Evolutionary conservation across 139 green algal genomes (phyloP), one percentile per base, ranked within the genome.

Genomic region (Penium margaritaceum): DNA sequence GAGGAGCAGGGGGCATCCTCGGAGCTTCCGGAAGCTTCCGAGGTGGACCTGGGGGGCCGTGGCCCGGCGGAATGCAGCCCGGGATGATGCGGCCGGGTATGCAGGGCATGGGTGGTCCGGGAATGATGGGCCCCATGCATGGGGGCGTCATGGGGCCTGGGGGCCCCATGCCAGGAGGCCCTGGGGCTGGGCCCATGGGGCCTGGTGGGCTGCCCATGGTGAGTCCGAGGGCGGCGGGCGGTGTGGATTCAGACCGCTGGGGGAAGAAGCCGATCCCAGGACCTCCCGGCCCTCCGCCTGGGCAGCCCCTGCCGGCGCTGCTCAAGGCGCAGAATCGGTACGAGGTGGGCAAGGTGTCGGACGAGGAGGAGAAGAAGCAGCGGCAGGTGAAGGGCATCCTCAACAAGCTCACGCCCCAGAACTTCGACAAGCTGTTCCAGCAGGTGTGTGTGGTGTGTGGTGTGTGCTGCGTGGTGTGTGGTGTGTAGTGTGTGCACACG

Each of bases 331-430:
- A 83, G 39, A 73, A 81, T 5, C 36, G 43, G 17, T 86, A 70
- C 43, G 61, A 66, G 54, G 75, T 80, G n/a, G 67, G 67, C 21
- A 32, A 61, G 37, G 69, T 80, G 0, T 63, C 75, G 24, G 83
- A 87, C 7, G 94, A 95, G 81, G 93, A 97, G 84, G 87, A 96
- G 80, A 88, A 87, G 80, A 90, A 90, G 79, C 89, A 96, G 79
- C 90, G 91, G 72, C 64, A 65, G 35, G 87, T 97, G 82, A 97
- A 96, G 87, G 68, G 77, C 30, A 84, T 96, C 65, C 86, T 98
- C 19, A 98, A 98, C 85, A 98, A 98, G 91, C 87, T 98, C 39
- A 98, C 94, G 30, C 90, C 90, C 6, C 86, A 98, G 70, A 98
- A 96, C 81, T 98, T 97, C 76, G 91, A 95, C 21, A 87, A 84